phyloP scores from a whole-genome alignment of 331 rosid genomes.

The Cydonia oblonga region DNA sequence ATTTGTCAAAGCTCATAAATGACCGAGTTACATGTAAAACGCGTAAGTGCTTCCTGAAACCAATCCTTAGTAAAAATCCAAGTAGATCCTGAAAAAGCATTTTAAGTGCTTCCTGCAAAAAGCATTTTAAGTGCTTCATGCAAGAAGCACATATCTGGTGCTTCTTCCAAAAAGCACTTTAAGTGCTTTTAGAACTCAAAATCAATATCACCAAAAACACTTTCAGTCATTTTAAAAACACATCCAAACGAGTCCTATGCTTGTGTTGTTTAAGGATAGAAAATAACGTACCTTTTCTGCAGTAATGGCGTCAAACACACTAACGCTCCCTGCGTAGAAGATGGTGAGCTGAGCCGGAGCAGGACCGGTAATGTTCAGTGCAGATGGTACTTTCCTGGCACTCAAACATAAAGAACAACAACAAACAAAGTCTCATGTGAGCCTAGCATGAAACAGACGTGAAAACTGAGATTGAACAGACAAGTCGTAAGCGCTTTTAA shows the following conservation, averaged over 20 bases:
- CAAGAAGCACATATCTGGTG: no score
- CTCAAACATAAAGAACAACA: constrained; percentile 19
- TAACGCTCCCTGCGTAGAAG: constrained; percentile 44
- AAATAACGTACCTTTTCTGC: constrained; percentile 35
- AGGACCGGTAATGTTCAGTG: constrained; percentile 2
- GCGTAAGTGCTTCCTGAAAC: not conserved
- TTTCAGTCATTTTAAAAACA: no score
- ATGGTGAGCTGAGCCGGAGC: constrained; percentile 40
- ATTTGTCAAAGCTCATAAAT: not conserved
- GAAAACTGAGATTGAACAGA: not conserved
- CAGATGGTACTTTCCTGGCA: constrained; percentile 28
- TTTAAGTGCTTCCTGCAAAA: no score
- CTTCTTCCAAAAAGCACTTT: no score
- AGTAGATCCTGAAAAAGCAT: no score
- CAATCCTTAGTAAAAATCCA: no score
- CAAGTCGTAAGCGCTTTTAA: not conserved
- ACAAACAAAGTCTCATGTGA: not conserved
- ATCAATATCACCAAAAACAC: no score
- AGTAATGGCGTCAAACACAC: constrained; percentile 48
- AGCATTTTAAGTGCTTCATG: no score
- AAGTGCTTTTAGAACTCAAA: no score
- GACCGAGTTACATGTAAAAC: not conserved
- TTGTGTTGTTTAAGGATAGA: not conserved
- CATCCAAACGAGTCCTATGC: not conserved
- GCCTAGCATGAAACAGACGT: not conserved